phyloP scores from a whole-genome alignment of 768 basidiomycete genomes.

The Mycena vulgaris region DNA sequence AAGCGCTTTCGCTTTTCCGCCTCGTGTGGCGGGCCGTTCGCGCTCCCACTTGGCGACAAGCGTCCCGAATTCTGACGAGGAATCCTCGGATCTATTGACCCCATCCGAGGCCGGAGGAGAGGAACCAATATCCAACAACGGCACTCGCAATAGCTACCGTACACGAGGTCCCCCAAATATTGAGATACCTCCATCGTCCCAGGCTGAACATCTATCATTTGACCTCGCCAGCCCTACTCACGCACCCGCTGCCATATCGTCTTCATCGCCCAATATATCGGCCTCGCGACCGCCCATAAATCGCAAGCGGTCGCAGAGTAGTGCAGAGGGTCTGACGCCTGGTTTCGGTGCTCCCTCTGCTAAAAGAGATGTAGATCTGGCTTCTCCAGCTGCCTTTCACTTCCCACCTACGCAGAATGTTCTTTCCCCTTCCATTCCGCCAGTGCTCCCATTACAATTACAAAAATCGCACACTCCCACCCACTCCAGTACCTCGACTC shows the following conservation, averaged over 20 bases:
- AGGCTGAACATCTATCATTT: slow-evolving; percentile 32
- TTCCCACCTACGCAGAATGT: slow-evolving; percentile 53
- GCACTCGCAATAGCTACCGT: slow-evolving; percentile 33
- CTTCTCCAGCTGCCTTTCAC: slow-evolving; percentile 59
- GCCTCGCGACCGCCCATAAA: slow-evolving; percentile 50
- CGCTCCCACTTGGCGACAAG: slow-evolving; percentile 50
- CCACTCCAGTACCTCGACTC: slow-evolving; percentile 46
- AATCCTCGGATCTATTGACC: slow-evolving; percentile 28
- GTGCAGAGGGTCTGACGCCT: slow-evolving; percentile 45
- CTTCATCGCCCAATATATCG: slow-evolving; percentile 39
- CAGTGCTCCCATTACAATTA: slow-evolving; percentile 36
- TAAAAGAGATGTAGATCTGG: slow-evolving; percentile 46
- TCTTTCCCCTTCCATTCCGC: slow-evolving; percentile 40
- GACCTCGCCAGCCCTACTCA: slow-evolving; percentile 39
- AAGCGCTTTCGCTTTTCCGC: slow-evolving; percentile 71
- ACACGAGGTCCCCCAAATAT: slow-evolving; percentile 53
- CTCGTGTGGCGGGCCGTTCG: slow-evolving; percentile 52
- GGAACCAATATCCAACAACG: slow-evolving; percentile 9
- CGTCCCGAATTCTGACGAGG: slow-evolving; percentile 47
- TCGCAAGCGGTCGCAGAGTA: slow-evolving; percentile 62
- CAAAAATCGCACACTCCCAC: slow-evolving; percentile 46
- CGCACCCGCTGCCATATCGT: slow-evolving; percentile 37
- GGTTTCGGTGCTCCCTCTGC: slow-evolving; percentile 10
- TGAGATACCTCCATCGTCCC: slow-evolving; percentile 51
- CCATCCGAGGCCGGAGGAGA: slow-evolving; percentile 12